phyloP scores from a whole-genome alignment of 2,329 filamentous ascomycete genomes.

The Oidium heveae region DNA sequence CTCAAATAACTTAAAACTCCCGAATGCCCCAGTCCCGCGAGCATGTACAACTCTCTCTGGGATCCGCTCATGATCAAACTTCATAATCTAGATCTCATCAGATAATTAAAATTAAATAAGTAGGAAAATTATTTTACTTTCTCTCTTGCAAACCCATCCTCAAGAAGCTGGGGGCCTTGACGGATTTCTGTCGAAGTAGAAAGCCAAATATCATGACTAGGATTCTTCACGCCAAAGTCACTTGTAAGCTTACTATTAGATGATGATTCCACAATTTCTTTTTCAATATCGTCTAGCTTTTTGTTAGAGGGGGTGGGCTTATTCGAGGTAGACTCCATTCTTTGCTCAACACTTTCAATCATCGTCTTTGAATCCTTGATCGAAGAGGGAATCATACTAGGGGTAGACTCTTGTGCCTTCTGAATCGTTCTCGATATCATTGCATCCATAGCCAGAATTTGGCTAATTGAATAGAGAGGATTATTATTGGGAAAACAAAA shows the following conservation, averaged over 20 bases:
- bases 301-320: conserved; percentile 8
- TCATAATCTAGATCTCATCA: conserved; percentile 28
- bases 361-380: no score
- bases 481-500: no score
- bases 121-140: conserved; percentile 24
- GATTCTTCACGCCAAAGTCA: conserved; percentile 51
- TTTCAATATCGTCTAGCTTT: conserved; percentile 10
- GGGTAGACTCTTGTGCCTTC: no score
- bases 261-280: conserved; percentile 29
- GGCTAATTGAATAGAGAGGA: no score
- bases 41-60: conserved; percentile 43
- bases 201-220: conserved; percentile 57
- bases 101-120: background rate
- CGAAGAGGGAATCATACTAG: no score
- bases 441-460: no score
- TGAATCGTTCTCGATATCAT: no score
- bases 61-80: conserved; percentile 53
- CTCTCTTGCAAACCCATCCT: conserved; percentile 48
- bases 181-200: conserved; percentile 33
- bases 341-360: background rate
- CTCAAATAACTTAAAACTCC: conserved; percentile 39
- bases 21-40: conserved; percentile 36
- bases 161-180: conserved; percentile 41
- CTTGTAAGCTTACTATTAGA: conserved; percentile 39
- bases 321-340: conserved; percentile 4